Percentiles rank a stretch among this genome's conserved stretches.
These are phyloP conservation scores for Didymosphaeria variabile DNA, from an alignment of 2,329 filamentous ascomycete species.

Conservation along the genomic window DNA sequence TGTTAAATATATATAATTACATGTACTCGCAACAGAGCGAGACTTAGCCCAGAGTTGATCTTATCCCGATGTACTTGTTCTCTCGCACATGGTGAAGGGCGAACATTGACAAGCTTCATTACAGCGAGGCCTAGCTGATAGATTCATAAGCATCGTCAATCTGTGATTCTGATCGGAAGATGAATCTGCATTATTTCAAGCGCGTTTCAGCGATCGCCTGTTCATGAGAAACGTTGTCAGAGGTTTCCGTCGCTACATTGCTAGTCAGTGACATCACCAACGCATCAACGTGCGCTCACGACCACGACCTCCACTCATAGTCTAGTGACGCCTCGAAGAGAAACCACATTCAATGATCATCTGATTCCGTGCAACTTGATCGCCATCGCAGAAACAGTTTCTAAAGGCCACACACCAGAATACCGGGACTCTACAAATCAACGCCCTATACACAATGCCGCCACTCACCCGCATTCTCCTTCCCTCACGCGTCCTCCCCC, in stretches of 20 bases:
- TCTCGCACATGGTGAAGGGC: not conserved
- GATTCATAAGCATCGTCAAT: not conserved
- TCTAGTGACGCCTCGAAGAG: not conserved
- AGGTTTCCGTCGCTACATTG: not conserved
- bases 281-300: conserved; percentile 2
- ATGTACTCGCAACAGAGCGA: not conserved
- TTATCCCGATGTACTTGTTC: not conserved
- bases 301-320: not conserved
- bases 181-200: not conserved
- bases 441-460: not conserved
- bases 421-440: not conserved
- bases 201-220: not conserved
- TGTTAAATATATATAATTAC: not conserved
- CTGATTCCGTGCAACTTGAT: not conserved
- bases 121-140: not conserved
- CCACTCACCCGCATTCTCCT: not conserved
- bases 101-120: not conserved
- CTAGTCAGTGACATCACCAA: conserved; percentile 2
- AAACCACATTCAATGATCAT: not conserved
- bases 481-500: not conserved
- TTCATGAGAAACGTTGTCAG: not conserved
- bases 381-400: not conserved
- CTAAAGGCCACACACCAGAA: not conserved
- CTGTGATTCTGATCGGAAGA: not conserved
- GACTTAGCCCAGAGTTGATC: not conserved